Conservation (phyloP, 2,329 filamentous ascomycete genomes). For the Fonsecaea multimorphosa region DNA sequence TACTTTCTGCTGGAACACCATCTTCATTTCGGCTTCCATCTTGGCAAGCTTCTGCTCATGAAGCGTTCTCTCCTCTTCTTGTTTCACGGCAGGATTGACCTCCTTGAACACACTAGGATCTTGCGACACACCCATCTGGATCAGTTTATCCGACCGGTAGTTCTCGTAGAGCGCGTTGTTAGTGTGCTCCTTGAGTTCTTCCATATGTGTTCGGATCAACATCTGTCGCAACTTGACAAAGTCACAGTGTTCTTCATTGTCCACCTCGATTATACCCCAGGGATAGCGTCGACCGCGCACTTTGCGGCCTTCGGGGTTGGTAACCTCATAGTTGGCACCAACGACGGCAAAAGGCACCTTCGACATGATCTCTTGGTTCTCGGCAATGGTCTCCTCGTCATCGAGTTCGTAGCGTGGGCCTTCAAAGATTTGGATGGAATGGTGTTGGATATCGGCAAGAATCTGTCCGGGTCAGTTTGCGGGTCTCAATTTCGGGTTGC, state of each 20-base stretch:
- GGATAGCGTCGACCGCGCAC: constrained; percentile 96
- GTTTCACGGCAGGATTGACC: constrained; percentile 99
- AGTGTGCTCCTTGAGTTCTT: constrained; percentile 99
- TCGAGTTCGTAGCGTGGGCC: constrained; percentile 98
- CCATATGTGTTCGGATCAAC: constrained; percentile 99
- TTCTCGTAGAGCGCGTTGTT: constrained; percentile 99
- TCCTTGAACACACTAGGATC: constrained; percentile 99
- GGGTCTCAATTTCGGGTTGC: background rate
- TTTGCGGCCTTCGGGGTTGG: constrained; percentile 88
- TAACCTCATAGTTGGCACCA: constrained; percentile 93
- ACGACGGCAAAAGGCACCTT: constrained; percentile 99
- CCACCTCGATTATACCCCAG: constrained; percentile 98
- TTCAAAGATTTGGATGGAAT: constrained; percentile 98
- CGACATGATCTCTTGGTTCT: constrained; percentile 99
- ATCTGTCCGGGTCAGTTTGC: constrained; percentile 67
- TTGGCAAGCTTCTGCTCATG: constrained; percentile 99
- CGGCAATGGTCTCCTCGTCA: constrained; percentile 98
- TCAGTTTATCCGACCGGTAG: constrained; percentile 99
- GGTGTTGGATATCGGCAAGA: constrained; percentile 92
- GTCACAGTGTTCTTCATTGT: constrained; percentile 99
- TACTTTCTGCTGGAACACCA: constrained; percentile 99
- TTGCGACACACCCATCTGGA: constrained; percentile 96
- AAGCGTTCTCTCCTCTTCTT: constrained; percentile 96
- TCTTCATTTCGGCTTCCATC: constrained; percentile 99
- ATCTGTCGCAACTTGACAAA: constrained; percentile 99